Percentiles rank a stretch among this genome's conserved stretches.
These are phyloP conservation scores for Trypethelium eluteriae DNA, from an alignment of 495 filamentous ascomycete species.

Conservation along the genomic window DNA sequence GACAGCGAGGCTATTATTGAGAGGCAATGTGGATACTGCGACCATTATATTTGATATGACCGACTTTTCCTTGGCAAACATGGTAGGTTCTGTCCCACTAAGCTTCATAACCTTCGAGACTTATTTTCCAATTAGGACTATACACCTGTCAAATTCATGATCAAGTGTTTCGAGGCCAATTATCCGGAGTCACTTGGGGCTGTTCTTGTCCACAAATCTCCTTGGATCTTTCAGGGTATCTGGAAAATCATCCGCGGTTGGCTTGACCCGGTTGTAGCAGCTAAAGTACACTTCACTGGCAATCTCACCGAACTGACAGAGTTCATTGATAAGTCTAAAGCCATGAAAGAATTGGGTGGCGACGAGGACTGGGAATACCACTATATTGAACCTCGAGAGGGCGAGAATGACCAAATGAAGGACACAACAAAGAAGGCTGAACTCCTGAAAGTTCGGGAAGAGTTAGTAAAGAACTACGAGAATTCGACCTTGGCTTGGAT, in stretches of 20 bases:
- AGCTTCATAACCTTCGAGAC: conserved; percentile 64
- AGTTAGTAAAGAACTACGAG: conserved; percentile 63
- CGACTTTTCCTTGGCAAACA: conserved; percentile 83
- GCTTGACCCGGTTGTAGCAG: conserved; percentile 93
- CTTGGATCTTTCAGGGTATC: conserved; percentile 85
- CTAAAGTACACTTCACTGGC: conserved; percentile 92
- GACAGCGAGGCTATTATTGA: conserved; percentile 74
- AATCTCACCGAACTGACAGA: conserved; percentile 67
- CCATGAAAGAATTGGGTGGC: conserved; percentile 74
- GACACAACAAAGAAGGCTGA: conserved; percentile 55
- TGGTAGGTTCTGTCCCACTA: conserved; percentile 53
- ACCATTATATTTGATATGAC: conserved; percentile 94
- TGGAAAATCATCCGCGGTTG: conserved; percentile 86
- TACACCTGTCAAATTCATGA: conserved; percentile 94
- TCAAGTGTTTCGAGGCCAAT: conserved; percentile 98
- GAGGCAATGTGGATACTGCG: conserved; percentile 81
- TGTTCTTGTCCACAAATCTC: conserved; percentile 93
- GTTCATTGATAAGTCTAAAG: conserved; percentile 63
- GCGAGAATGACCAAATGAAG: conserved; percentile 65
- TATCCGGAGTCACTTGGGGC: conserved; percentile 88
- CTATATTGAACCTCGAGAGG: conserved; percentile 65
- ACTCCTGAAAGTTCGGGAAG: conserved; percentile 51
- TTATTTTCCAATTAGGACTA: conserved; percentile 57
- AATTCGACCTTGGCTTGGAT: conserved; percentile 65
- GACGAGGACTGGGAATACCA: conserved; percentile 71